Percentiles rank a stretch among this genome's conserved stretches.
Evolutionary conservation across 176 grass and related monocot genomes (phyloP).

Genomic region (Phyllostachys edulis): DNA sequence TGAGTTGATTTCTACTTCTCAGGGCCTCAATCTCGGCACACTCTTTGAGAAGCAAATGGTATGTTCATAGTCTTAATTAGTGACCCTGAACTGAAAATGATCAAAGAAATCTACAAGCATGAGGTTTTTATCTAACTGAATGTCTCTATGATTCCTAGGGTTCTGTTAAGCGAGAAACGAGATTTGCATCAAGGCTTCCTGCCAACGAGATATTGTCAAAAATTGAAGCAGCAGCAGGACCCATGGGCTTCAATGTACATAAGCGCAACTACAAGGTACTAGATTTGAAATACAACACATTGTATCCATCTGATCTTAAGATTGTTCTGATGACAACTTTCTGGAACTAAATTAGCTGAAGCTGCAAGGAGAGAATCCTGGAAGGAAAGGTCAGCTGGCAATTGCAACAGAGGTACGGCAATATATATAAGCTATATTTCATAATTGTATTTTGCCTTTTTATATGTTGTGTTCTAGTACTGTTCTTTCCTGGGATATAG

Average conservation of each 20-base stretch:
- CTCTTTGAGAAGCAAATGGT: slow-evolving; percentile 97
- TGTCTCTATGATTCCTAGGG: slow-evolving; percentile 33
- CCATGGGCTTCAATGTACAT: slow-evolving; percentile 85
- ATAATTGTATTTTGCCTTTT: background rate
- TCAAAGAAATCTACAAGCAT: background rate
- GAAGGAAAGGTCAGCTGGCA: slow-evolving; percentile 96
- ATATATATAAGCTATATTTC: background rate
- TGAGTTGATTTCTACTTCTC: slow-evolving; percentile 93
- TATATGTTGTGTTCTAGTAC: background rate
- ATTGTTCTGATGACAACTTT: background rate
- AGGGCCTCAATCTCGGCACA: slow-evolving; percentile 88
- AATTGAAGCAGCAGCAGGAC: slow-evolving; percentile 82
- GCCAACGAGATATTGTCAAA: slow-evolving; percentile 91
- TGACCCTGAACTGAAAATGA: background rate
- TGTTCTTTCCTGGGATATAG: background rate
- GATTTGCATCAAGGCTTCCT: slow-evolving; percentile 90
- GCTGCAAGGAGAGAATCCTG: slow-evolving; percentile 86
- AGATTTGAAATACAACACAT: background rate
- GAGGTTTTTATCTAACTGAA: background rate
- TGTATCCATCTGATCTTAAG: slow-evolving; percentile 17
- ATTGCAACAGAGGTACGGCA: slow-evolving; percentile 77
- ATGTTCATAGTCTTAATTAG: slow-evolving; percentile 13
- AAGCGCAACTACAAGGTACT: slow-evolving; percentile 95
- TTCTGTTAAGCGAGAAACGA: slow-evolving; percentile 79
- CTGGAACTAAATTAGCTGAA: slow-evolving; percentile 61